A percentile compares a stretch with the other conserved stretches of the same genome.
Evolutionary conservation across 1,284 basidiomycete genomes (phyloP).

Genomic region (Tilletia setariae): DNA sequence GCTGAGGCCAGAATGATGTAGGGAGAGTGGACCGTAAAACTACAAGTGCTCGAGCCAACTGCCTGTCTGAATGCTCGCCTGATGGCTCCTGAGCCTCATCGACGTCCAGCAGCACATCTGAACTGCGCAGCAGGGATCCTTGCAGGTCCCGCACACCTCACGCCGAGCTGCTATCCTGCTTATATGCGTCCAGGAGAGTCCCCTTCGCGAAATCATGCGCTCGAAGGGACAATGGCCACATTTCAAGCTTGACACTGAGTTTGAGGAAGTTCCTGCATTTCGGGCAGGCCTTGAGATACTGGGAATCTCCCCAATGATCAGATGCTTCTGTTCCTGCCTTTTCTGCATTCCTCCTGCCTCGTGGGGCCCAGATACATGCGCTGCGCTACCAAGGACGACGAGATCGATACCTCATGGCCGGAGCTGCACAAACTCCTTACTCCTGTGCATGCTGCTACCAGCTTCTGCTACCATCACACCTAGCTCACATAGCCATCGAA

Average conservation of each 20-base stretch:
- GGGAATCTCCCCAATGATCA: conserved; percentile 21
- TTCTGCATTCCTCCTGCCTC: no score
- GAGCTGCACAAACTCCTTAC: no score
- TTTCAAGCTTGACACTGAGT: background rate
- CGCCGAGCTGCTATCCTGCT: conserved; percentile 16
- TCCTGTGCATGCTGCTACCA: no score
- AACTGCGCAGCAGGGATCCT: background rate
- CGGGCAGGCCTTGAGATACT: background rate
- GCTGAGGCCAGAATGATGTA: conserved; percentile 24
- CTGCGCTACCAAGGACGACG: no score
- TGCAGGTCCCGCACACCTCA: conserved; percentile 18
- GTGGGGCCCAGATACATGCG: no score
- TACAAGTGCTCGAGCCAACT: background rate
- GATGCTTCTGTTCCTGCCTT: no score
- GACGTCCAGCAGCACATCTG: background rate
- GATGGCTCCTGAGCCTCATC: background rate
- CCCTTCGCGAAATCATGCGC: background rate
- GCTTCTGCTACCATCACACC: no score
- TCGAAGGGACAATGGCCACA: background rate
- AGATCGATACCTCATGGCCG: no score
- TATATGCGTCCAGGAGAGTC: conserved; percentile 22
- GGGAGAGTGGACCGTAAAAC: conserved; percentile 15
- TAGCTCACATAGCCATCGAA: no score
- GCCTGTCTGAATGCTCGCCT: no score
- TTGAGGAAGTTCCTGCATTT: background rate